These are phyloP conservation scores for Malassezia dermatis DNA, from an alignment of 1,284 basidiomycete genomes.

Conservation along the genomic window DNA sequence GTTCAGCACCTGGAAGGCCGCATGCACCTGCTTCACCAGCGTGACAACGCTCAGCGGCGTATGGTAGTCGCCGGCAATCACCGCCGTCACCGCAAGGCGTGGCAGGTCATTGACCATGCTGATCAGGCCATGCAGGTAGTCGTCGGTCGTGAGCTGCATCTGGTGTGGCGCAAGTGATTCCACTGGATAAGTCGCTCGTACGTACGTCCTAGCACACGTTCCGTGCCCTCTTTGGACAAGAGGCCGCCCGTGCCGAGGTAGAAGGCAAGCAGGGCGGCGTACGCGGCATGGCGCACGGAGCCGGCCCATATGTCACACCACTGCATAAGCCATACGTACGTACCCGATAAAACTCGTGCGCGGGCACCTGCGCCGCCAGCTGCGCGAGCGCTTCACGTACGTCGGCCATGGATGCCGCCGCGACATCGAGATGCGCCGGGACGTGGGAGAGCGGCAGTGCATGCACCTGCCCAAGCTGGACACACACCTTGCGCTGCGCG, in stretches of 20 bases:
- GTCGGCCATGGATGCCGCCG: background rate
- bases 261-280: conserved; percentile 14
- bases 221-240: conserved; percentile 21
- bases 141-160: conserved; percentile 30
- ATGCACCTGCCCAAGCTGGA: conserved; percentile 9
- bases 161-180: background rate
- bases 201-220: conserved; percentile 18
- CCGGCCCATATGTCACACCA: conserved; percentile 16
- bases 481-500: conserved; percentile 8
- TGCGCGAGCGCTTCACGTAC: conserved; percentile 1
- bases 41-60: conserved; percentile 30
- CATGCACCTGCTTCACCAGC: conserved; percentile 41
- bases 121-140: conserved; percentile 39
- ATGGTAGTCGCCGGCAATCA: conserved; percentile 27
- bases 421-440: background rate
- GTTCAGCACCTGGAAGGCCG: conserved; percentile 43
- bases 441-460: conserved; percentile 2
- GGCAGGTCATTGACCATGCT: conserved; percentile 37
- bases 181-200: background rate
- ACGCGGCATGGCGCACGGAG: conserved; percentile 14
- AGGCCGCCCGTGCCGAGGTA: conserved; percentile 24
- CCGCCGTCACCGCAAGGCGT: conserved; percentile 22
- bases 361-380: background rate
- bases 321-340: conserved; percentile 1
- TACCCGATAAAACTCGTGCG: conserved; percentile 12